Evolutionary conservation across 176 grass and related monocot species (phyloP).

Genomic region (Paspalum vaginatum): DNA sequence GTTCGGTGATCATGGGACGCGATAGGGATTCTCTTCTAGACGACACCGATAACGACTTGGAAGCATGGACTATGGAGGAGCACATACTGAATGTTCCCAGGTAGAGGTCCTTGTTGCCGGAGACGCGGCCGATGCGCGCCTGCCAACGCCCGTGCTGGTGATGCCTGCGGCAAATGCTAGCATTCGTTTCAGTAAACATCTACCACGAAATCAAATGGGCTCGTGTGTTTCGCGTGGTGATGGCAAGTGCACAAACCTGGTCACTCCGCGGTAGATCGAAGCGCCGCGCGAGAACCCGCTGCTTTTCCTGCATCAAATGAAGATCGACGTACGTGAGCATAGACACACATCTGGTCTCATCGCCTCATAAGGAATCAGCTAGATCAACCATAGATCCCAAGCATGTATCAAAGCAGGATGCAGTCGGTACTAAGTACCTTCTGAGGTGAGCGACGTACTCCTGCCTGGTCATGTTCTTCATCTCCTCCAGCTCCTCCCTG

Average conservation of each 20-base stretch:
- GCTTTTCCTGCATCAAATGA: conserved; percentile 56
- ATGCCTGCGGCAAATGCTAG: conserved; percentile 47
- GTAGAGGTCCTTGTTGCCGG: conserved; percentile 89
- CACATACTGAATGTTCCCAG: conserved; percentile 72
- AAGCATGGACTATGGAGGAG: not conserved
- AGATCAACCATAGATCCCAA: not conserved
- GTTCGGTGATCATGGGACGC: conserved; percentile 14
- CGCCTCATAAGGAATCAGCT: not conserved
- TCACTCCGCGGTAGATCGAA: conserved; percentile 79
- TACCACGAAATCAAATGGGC: not conserved
- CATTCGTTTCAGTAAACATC: not conserved
- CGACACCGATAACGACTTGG: not conserved
- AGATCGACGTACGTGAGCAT: not conserved
- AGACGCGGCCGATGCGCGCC: conserved; percentile 82
- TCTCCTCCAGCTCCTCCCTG: conserved; percentile 61
- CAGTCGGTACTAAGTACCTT: conserved; percentile 54
- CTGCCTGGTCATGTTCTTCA: conserved; percentile 76
- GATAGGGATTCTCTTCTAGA: conserved; percentile 2
- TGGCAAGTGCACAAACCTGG: conserved; percentile 40
- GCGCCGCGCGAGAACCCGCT: conserved; percentile 81
- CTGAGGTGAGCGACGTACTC: conserved; percentile 82
- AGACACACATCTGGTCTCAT: not conserved
- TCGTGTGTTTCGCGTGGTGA: not conserved
- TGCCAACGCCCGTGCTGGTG: conserved; percentile 85
- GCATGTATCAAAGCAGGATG: not conserved